phyloP scores from a whole-genome alignment of 2,329 filamentous ascomycete genomes.

The Didymella arachidicola region DNA sequence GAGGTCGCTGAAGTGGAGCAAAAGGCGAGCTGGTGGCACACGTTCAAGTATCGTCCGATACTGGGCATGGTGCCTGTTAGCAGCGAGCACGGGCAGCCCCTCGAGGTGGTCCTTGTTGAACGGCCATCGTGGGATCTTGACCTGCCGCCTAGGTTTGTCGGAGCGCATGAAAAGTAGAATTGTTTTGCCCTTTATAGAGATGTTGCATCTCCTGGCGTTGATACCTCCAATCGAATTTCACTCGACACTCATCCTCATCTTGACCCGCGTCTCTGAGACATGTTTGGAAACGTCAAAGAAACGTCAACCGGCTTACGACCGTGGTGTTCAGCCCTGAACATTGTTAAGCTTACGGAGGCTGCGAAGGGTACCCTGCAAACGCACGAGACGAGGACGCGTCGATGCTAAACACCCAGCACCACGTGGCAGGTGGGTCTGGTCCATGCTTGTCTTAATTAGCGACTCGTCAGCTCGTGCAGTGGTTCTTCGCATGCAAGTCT shows the following conservation, averaged over 20 bases:
- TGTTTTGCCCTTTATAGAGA: constrained; percentile 3
- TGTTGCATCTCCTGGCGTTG: constrained; percentile 16
- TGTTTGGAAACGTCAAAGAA: constrained; percentile 3
- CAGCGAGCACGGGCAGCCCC: constrained; percentile 51
- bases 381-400: constrained; percentile 9
- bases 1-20: constrained; percentile 29
- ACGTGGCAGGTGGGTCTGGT: constrained; percentile 18
- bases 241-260: neutral
- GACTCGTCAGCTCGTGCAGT: constrained; percentile 15
- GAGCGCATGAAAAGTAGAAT: constrained; percentile 44
- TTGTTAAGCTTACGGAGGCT: neutral
- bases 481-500: neutral
- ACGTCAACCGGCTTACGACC: neutral
- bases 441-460: constrained; percentile 4
- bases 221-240: constrained; percentile 14
- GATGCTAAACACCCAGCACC: constrained; percentile 13
- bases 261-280: constrained; percentile 1
- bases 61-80: constrained; percentile 73
- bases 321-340: neutral
- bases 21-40: constrained; percentile 70
- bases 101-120: constrained; percentile 90
- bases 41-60: constrained; percentile 94
- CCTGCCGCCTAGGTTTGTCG: constrained; percentile 70
- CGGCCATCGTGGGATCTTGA: constrained; percentile 84
- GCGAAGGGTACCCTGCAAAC: constrained; percentile 2